Base-by-base conservation (phyloP, 495 filamentous ascomycete genomes). In the Hypoxylon crocopeplum region DNA sequence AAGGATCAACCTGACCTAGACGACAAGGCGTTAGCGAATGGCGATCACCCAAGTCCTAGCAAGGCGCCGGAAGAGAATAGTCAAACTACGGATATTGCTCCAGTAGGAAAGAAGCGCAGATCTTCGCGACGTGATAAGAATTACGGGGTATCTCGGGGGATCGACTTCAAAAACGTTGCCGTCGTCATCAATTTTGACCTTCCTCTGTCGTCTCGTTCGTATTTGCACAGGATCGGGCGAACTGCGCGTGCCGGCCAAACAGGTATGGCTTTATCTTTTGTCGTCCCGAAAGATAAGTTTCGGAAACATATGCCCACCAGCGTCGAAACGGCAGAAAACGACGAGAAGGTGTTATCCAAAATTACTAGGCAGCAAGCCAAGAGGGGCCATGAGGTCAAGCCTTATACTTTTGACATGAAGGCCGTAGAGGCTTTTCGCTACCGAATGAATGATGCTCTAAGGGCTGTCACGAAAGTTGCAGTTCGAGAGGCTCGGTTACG, bases 181-280 rank as follows among this genome's bases (percentile, higher is more conserved):
- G 91, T 89, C 56, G 91, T 99, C 16, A 84, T 99, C 62, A 99
- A 99, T 79, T 98, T 98, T 66, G 94, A 99, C 72, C 85, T 98
- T 32, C 95, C 94, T 0, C 83, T 84, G 25, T 88, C 84, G 10
- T 86, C 90, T n/a, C 93, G 88, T 69, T 95, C 91, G 3, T 99
- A 99, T 68, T 20, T 70, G 7, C 94, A 99, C 75, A 88, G 94
- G 42, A 94, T 98, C 70, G 94, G 94, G 27, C 87, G 94, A 19
- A 99, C 94, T 1, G 94, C 91, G 11, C 83, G 94, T 33, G 95
- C 92, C 5, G 93, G 92, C 1, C 88, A 92, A 53, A 84, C 88
- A 1, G 94, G 94, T 25, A 98, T 96, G 81, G 92, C 94, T 0
- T 82, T 99, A n/a, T 95, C 91, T 11, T 96, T 99, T 68, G 86